phyloP scores from a whole-genome alignment of 495 filamentous ascomycete genomes.

The Penicillium chermesinum region DNA sequence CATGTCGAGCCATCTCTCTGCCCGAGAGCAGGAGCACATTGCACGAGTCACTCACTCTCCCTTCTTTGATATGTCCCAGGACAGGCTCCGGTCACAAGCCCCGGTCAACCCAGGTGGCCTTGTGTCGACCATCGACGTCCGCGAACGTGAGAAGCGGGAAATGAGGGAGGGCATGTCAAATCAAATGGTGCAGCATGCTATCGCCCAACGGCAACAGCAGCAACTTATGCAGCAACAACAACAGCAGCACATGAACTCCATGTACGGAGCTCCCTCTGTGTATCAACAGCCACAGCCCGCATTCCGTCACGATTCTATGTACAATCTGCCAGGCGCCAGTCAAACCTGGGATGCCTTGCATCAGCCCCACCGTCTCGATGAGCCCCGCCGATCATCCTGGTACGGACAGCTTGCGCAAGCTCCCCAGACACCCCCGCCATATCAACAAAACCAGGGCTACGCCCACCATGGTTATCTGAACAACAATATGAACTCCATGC shows the following conservation, averaged over 20 bases:
- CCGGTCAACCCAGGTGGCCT: slow-evolving; percentile 54
- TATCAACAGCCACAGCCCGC: slow-evolving; percentile 9
- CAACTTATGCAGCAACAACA: slow-evolving; percentile 40
- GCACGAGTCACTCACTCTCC: slow-evolving; percentile 81
- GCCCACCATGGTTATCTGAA: slow-evolving; percentile 24
- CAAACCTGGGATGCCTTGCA: slow-evolving; percentile 41
- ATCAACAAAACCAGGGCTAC: slow-evolving; percentile 27
- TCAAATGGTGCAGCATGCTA: slow-evolving; percentile 74
- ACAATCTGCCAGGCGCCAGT: slow-evolving; percentile 39
- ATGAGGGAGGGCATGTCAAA: slow-evolving; percentile 67
- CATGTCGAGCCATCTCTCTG: slow-evolving; percentile 66
- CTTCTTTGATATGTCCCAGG: slow-evolving; percentile 63
- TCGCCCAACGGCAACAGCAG: slow-evolving; percentile 65
- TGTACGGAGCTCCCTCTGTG: slow-evolving; percentile 22
- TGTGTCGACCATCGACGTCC: slow-evolving; percentile 69
- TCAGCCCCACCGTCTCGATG: slow-evolving; percentile 29
- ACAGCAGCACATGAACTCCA: slow-evolving; percentile 20
- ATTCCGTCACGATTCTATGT: slow-evolving; percentile 19
- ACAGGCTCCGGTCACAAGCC: slow-evolving; percentile 39
- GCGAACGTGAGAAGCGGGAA: slow-evolving; percentile 67
- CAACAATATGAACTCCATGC: slow-evolving; percentile 23
- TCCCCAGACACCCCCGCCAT: slow-evolving; percentile 15
- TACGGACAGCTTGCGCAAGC: slow-evolving; percentile 30
- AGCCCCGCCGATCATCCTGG: slow-evolving; percentile 39
- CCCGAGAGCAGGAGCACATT: slow-evolving; percentile 91